Base-by-base conservation (phyloP, 495 filamentous ascomycete genomes). In the Trichoderma parareesei region DNA sequence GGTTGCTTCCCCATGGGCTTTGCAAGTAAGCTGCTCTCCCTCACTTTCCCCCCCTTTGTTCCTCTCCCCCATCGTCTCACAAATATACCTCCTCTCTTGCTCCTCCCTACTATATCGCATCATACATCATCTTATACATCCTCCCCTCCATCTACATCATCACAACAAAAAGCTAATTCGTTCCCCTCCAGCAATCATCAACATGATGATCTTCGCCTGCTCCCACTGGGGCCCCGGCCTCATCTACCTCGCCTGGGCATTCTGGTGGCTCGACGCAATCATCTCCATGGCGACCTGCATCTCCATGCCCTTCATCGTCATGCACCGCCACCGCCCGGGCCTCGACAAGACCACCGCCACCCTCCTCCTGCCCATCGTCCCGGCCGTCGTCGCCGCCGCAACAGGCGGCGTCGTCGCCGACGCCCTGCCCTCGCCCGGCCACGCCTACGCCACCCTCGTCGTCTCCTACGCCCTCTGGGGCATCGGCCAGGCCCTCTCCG, bases 1-100 rank as follows among this genome's bases (percentile, higher is more conserved):
- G 86, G 84, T 0, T 83, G 82, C 0, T 76, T 87, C 41, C 86
- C 86, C 0, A 87, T 88, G 83, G 84, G 84, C 6, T 76, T 88
- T 16, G 81, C 84, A 0, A 89, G 67, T 68, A 57, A 44, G 67
- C 27, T 27, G 2, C 27, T 27, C 27, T 27, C 27, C 27, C 27
- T 27, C 27, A 27, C 27, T 27, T 27, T 2, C 2, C 27, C 27
- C 27, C 27, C 27, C 27, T 2, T 27, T 27, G 2, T 27, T 27
- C 27, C 27, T 27, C 27, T 27, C 2, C 27, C 27, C 27, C 27
- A 27, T 27, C 27, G 2, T 27, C 27, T 27, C 27, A 0, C 27
- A 27, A 2, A 27, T 65, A 5, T 27, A 13, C 8, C 6, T 14
- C 37, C 33, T 13, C 20, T 18, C 5, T 9, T 27, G 37, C n/a